phyloP scores from a whole-genome alignment of 768 basidiomycete genomes.

The Coprinellus aureogranulatus region DNA sequence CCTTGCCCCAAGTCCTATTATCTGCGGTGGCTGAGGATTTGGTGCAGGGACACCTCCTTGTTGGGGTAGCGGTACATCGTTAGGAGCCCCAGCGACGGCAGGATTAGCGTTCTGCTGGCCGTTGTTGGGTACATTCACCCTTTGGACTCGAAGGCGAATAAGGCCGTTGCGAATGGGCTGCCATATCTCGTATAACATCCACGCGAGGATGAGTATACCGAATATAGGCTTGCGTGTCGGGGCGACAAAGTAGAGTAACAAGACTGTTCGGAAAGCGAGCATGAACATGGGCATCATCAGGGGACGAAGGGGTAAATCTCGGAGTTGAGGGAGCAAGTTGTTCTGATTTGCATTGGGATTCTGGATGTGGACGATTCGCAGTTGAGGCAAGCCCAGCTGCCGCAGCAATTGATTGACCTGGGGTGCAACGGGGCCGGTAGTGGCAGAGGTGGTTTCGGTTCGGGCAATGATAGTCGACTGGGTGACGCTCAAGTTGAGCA shows the following conservation, averaged over 20 bases:
- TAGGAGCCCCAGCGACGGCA: constrained; percentile 18
- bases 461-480: constrained; percentile 15
- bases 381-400: constrained; percentile 59
- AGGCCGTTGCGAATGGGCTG: constrained; percentile 55
- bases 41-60: constrained; percentile 12
- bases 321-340: constrained; percentile 37
- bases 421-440: constrained; percentile 32
- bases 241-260: constrained; percentile 75
- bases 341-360: constrained; percentile 30
- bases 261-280: constrained; percentile 63
- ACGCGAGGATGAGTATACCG: constrained; percentile 60
- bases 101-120: constrained; percentile 1
- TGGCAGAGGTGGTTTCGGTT: constrained; percentile 20
- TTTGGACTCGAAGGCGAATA: constrained; percentile 27
- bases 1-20: constrained; percentile 14
- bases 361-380: constrained; percentile 34
- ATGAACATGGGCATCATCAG: constrained; percentile 65
- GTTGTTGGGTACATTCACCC: constrained; percentile 8
- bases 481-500: constrained; percentile 34
- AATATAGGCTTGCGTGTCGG: constrained; percentile 72
- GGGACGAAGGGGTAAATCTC: constrained; percentile 64
- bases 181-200: constrained; percentile 78
- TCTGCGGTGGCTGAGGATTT: constrained; percentile 14
- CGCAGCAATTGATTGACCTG: constrained; percentile 62
- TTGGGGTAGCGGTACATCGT: constrained; percentile 11